Conservation (phyloP, 2,329 filamentous ascomycete species). For the Zasmidium cellare region DNA sequence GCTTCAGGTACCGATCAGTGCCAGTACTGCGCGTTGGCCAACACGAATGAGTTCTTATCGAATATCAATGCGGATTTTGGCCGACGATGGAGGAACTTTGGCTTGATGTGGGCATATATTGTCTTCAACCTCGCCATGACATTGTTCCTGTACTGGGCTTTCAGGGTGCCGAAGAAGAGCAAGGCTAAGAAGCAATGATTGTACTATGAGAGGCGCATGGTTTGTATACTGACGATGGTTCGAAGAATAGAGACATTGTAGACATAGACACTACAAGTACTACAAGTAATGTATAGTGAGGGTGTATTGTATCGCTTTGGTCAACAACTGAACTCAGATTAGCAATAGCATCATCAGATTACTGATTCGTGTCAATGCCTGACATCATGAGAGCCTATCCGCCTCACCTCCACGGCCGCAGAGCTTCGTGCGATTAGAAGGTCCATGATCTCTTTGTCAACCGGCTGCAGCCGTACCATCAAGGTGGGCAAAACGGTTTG, state of each 20-base stretch:
- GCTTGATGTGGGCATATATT: constrained; percentile 42
- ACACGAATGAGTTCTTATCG: constrained; percentile 45
- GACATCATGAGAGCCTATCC: too few relatives aligned
- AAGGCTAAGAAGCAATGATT: background rate
- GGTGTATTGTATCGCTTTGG: too few relatives aligned
- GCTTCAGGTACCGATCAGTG: constrained; percentile 32
- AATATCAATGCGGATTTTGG: constrained; percentile 34
- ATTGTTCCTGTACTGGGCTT: background rate
- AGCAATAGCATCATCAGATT: too few relatives aligned
- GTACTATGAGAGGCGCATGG: too few relatives aligned
- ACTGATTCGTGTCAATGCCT: too few relatives aligned
- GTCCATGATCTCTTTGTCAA: background rate
- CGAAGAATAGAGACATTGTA: too few relatives aligned
- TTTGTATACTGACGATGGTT: too few relatives aligned
- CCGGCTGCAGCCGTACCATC: background rate
- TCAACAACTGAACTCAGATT: too few relatives aligned
- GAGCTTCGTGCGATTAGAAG: too few relatives aligned
- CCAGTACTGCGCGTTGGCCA: constrained; percentile 36
- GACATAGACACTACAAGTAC: too few relatives aligned
- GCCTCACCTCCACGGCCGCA: too few relatives aligned
- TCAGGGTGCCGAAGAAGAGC: background rate
- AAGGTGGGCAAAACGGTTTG: background rate
- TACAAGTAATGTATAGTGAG: too few relatives aligned
- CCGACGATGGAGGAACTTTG: constrained; percentile 49
- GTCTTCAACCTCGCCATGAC: background rate